phyloP scores from a whole-genome alignment of 2,329 filamentous ascomycete genomes.

The Gyromitra esculenta region DNA sequence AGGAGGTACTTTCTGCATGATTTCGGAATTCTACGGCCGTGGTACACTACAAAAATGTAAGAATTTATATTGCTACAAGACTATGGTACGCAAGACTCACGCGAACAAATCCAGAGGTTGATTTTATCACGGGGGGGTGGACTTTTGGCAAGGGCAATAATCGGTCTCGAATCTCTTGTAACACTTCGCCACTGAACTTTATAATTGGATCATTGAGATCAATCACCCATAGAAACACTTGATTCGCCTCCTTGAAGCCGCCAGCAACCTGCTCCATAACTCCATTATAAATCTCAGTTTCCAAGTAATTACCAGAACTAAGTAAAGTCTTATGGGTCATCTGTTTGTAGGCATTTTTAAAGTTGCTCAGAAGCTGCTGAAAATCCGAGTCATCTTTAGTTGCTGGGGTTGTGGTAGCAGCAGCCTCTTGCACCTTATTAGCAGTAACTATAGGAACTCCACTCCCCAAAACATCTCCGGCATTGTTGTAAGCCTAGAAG shows the following conservation, averaged over 20 bases:
- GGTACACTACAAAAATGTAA: slow-evolving; percentile 10
- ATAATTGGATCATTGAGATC: slow-evolving; percentile 23
- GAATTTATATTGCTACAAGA: neutral
- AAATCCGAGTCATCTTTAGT: slow-evolving; percentile 25
- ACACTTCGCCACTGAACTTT: slow-evolving; percentile 11
- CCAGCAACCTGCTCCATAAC: slow-evolving; percentile 17
- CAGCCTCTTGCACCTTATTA: slow-evolving; percentile 5
- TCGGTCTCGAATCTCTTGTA: slow-evolving; percentile 13
- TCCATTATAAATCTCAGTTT: slow-evolving; percentile 27
- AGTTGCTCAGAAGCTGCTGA: slow-evolving; percentile 27
- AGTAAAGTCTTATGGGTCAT: slow-evolving; percentile 27
- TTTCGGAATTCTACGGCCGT: slow-evolving; percentile 22
- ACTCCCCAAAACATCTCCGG: neutral
- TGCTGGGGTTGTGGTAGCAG: neutral
- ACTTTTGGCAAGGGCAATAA: slow-evolving; percentile 27
- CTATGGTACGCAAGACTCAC: slow-evolving; percentile 2
- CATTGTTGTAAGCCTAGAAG: slow-evolving; percentile 23
- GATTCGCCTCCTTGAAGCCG: slow-evolving; percentile 34
- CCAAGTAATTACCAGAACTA: slow-evolving; percentile 18
- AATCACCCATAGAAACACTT: slow-evolving; percentile 40
- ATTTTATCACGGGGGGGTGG: slow-evolving; percentile 12
- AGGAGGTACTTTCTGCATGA: slow-evolving; percentile 17
- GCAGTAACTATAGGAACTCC: neutral
- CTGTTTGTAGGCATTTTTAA: slow-evolving; percentile 15
- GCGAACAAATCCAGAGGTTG: slow-evolving; percentile 29